Evolutionary conservation across 2,329 filamentous ascomycete species (phyloP).

Genomic region (Dryadomyces quercus-mongolicae): DNA sequence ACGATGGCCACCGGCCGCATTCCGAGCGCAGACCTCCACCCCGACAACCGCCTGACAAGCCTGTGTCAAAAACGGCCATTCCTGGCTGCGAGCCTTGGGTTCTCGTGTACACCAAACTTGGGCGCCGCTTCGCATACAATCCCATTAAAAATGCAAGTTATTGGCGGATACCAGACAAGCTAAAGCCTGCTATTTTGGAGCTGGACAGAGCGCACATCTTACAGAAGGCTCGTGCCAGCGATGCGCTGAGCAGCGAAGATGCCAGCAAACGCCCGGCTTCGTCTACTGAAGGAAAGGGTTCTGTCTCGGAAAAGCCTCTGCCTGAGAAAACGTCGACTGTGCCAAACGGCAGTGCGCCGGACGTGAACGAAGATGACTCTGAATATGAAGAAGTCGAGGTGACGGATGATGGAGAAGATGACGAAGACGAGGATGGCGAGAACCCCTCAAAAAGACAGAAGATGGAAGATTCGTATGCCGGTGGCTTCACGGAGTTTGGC

Average conservation of each 20-base stretch:
- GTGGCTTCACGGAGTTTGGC: conserved; percentile 61
- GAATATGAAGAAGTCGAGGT: conserved; percentile 68
- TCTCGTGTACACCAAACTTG: conserved; percentile 83
- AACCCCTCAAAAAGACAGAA: conserved; percentile 35
- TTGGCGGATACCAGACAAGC: conserved; percentile 85
- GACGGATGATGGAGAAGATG: conserved; percentile 47
- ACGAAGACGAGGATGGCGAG: conserved; percentile 40
- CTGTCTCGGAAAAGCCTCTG: not conserved
- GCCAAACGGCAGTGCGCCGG: conserved; percentile 4
- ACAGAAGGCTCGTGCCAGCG: conserved; percentile 33
- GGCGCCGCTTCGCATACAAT: conserved; percentile 84
- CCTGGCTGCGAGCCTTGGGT: conserved; percentile 80
- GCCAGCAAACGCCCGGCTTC: not conserved
- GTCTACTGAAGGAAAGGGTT: not conserved
- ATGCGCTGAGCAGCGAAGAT: conserved; percentile 7
- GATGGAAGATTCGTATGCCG: conserved; percentile 26
- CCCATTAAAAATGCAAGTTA: conserved; percentile 75
- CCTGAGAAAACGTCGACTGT: conserved; percentile 3
- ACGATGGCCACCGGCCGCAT: conserved; percentile 14
- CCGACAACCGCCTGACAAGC: conserved; percentile 53
- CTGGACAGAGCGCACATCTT: conserved; percentile 62
- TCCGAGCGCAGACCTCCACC: conserved; percentile 13
- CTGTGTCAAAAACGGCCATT: conserved; percentile 66
- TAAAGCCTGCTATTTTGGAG: conserved; percentile 65
- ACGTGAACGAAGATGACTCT: conserved; percentile 22